A percentile compares a stretch with the other conserved stretches of the same genome.
Evolutionary conservation across 2,329 filamentous ascomycete genomes (phyloP).

Genomic region (Dryadomyces quercus-mongolicae): DNA sequence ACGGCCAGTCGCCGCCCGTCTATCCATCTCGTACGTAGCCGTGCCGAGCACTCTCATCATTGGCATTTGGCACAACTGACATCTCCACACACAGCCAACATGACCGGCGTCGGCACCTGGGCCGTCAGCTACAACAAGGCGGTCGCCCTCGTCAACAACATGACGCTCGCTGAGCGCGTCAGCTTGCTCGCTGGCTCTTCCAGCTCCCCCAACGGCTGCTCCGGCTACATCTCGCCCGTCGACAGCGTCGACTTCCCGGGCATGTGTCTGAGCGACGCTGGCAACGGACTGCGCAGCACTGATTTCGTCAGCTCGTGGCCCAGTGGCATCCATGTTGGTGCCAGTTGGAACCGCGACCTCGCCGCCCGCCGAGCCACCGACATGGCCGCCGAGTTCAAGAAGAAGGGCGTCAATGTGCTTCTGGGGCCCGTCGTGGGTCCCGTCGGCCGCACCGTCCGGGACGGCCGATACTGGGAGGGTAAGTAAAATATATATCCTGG

Average conservation of each 20-base stretch:
- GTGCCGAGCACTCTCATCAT: background rate
- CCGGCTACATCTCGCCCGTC: constrained; percentile 29
- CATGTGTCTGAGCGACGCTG: constrained; percentile 32
- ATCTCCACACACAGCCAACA: constrained; percentile 27
- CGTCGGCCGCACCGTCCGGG: constrained; percentile 45
- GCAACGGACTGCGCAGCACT: constrained; percentile 28
- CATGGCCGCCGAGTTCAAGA: constrained; percentile 66
- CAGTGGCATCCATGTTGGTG: constrained; percentile 6
- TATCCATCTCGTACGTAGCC: constrained; percentile 36
- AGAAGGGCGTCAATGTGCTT: constrained; percentile 67
- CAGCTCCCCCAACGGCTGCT: constrained; percentile 37
- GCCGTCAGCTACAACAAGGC: constrained; percentile 54
- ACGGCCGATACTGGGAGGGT: constrained; percentile 50
- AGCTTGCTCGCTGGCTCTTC: constrained; percentile 61
- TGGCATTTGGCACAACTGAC: background rate
- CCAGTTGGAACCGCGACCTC: constrained; percentile 58
- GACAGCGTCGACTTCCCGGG: constrained; percentile 27
- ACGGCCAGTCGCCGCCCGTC: constrained; percentile 35
- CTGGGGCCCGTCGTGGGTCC: constrained; percentile 66
- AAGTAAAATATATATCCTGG: background rate
- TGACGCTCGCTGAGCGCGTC: constrained; percentile 68
- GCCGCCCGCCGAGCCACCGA: constrained; percentile 55
- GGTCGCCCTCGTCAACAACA: constrained; percentile 51
- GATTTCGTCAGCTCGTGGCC: constrained; percentile 30
- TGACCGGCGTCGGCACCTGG: constrained; percentile 55